Percentiles rank a stretch among this genome's conserved stretches.
Conservation (phyloP, 306 rosid genomes). For the Castanea crenata region DNA sequence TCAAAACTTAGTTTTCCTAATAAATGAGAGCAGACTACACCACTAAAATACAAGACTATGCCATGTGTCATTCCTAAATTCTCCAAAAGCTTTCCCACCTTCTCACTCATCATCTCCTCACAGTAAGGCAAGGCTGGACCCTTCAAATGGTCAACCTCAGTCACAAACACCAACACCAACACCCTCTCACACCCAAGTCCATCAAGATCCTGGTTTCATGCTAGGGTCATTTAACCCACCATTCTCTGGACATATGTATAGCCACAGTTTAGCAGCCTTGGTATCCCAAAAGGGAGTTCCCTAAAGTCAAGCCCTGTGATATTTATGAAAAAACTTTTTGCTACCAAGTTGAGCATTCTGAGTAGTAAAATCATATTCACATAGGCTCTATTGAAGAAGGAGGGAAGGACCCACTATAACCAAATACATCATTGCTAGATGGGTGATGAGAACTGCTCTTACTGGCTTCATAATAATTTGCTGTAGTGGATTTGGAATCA, state of each 20-base stretch:
- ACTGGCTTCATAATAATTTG: constrained; percentile 18
- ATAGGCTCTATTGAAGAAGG: not conserved
- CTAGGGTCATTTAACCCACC: constrained; percentile 35
- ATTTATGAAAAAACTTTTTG: no score
- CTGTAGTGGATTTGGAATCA: constrained; percentile 13
- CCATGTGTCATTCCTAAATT: no score
- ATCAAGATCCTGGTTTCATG: constrained; percentile 50
- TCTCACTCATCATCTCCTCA: constrained; percentile 38
- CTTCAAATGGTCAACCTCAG: constrained; percentile 46
- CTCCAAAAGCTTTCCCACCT: constrained; percentile 3
- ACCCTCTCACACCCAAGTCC: constrained; percentile 40
- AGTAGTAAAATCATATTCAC: not conserved
- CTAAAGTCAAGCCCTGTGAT: no score
- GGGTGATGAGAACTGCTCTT: not conserved
- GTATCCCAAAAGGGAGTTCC: constrained; percentile 22
- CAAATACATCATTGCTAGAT: not conserved
- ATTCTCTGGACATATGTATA: constrained; percentile 39
- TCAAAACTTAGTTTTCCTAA: no score
- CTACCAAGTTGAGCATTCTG: not conserved
- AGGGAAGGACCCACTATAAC: constrained; percentile 18
- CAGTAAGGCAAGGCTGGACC: constrained; percentile 21
- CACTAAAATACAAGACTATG: no score
- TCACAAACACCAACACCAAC: constrained; percentile 35
- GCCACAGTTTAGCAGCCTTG: constrained; percentile 37
- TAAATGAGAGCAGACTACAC: no score